Conservation (phyloP, 768 basidiomycete genomes). For the Pleurotus cornucopiae region DNA sequence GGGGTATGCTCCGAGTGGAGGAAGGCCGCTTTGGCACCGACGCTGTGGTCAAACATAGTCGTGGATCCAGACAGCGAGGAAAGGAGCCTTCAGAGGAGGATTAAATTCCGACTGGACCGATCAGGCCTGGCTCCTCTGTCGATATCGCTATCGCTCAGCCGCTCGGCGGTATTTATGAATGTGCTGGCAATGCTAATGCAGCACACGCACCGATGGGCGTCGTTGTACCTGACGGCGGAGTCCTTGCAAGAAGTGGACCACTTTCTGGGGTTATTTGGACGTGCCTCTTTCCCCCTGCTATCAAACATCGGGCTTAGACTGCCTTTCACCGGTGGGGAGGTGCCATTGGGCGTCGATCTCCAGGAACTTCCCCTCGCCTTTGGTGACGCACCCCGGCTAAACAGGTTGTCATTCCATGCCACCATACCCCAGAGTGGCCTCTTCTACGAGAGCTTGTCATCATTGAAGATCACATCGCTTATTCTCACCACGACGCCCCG, state of each 20-base stretch:
- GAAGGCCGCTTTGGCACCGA: conserved; percentile 43
- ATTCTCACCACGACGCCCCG: conserved; percentile 24
- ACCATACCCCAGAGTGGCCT: conserved; percentile 27
- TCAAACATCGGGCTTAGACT: not conserved
- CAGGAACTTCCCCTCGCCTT: conserved; percentile 25
- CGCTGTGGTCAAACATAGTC: conserved; percentile 55
- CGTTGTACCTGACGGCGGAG: conserved; percentile 34
- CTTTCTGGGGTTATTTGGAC: conserved; percentile 31
- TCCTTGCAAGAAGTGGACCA: conserved; percentile 32
- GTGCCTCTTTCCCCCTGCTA: conserved; percentile 30
- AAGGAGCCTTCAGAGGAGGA: conserved; percentile 35
- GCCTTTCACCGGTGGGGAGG: conserved; percentile 1
- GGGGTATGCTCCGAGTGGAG: conserved; percentile 61
- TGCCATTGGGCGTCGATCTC: not conserved
- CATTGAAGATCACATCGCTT: conserved; percentile 29
- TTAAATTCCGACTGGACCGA: conserved; percentile 51
- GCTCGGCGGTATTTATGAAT: conserved; percentile 23
- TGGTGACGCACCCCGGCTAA: conserved; percentile 28
- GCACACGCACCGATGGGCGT: conserved; percentile 39
- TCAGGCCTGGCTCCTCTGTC: conserved; percentile 33
- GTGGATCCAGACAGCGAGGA: conserved; percentile 37
- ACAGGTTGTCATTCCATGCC: conserved; percentile 29
- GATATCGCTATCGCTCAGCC: conserved; percentile 38
- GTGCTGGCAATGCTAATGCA: conserved; percentile 36
- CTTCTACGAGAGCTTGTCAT: conserved; percentile 13